These are phyloP conservation scores for Excoecaria cochinchinensis DNA, from an alignment of 345 rosid genomes.

Conservation along the genomic window DNA sequence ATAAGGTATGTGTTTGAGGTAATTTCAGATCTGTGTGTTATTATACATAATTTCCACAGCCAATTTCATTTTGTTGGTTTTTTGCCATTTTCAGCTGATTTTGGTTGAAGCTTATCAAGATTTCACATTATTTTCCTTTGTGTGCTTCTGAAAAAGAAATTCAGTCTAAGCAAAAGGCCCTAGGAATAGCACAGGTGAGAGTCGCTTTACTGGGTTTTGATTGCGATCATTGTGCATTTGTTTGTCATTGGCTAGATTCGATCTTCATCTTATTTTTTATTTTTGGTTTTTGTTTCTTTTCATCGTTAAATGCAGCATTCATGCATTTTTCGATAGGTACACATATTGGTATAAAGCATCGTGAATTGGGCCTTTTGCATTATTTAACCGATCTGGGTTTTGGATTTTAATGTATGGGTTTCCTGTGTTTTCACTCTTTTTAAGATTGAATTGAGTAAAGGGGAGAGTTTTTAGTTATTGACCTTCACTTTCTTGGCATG, in stretches of 20 bases:
- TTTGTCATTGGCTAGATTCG: constrained; percentile 3
- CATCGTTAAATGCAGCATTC: too few relatives aligned
- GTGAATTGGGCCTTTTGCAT: constrained; percentile 9
- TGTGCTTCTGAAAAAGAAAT: too few relatives aligned
- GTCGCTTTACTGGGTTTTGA: background rate
- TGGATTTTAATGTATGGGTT: constrained; percentile 6
- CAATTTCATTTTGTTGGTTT: too few relatives aligned
- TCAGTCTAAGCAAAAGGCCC: constrained; percentile 2
- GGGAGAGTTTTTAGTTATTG: background rate
- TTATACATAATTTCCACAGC: too few relatives aligned
- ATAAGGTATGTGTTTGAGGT: too few relatives aligned
- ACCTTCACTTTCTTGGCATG: background rate
- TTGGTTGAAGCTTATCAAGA: too few relatives aligned
- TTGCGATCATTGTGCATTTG: constrained; percentile 16
- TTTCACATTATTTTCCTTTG: too few relatives aligned
- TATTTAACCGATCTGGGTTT: constrained; percentile 24
- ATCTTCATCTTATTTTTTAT: background rate
- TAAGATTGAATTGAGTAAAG: constrained; percentile 10
- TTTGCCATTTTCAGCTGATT: too few relatives aligned
- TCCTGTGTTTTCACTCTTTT: background rate
- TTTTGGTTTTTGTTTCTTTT: constrained; percentile 1
- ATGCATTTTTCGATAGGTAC: background rate
- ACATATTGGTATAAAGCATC: background rate
- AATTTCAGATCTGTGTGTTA: too few relatives aligned
- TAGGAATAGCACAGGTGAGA: constrained; percentile 3